Percentiles rank a stretch among this genome's conserved stretches.
These are phyloP conservation scores for Polysphondylium violaceum DNA, from an alignment of 78 protist genomes.

Conservation along the genomic window DNA sequence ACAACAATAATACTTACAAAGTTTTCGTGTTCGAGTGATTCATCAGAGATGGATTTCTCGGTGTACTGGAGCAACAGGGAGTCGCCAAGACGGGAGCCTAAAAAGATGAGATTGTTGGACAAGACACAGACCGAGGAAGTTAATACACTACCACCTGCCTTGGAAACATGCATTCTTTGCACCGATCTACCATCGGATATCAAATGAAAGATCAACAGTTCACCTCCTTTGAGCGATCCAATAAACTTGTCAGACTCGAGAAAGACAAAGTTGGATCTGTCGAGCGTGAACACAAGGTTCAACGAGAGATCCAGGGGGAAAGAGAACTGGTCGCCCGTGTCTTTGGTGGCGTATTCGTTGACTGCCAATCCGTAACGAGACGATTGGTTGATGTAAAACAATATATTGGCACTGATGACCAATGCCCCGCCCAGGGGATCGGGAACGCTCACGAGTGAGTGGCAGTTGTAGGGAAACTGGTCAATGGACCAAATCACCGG, in stretches of 20 bases:
- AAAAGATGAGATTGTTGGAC: constrained; percentile 52
- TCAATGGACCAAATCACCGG: constrained; percentile 76
- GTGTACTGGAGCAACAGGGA: constrained; percentile 63
- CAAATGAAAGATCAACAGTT: constrained; percentile 60
- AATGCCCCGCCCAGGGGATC: constrained; percentile 85
- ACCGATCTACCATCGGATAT: constrained; percentile 73
- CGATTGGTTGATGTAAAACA: constrained; percentile 74
- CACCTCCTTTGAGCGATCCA: constrained; percentile 73
- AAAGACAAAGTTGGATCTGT: constrained; percentile 38
- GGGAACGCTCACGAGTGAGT: constrained; percentile 31
- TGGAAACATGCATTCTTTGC: constrained; percentile 37
- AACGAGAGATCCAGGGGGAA: constrained; percentile 53
- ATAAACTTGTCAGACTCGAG: constrained; percentile 40
- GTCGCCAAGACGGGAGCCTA: constrained; percentile 83
- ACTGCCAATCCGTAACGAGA: constrained; percentile 54
- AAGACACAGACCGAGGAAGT: constrained; percentile 63
- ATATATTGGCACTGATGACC: constrained; percentile 60
- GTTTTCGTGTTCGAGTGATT: constrained; percentile 16
- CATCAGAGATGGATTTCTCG: constrained; percentile 25
- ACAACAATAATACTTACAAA: too few species aligned
- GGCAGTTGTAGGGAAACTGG: constrained; percentile 70
- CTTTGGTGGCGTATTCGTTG: constrained; percentile 50
- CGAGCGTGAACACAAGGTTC: constrained; percentile 69
- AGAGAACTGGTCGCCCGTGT: constrained; percentile 32
- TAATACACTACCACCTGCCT: constrained; percentile 77